Conservation (phyloP, 495 filamentous ascomycete species). For the Xanthoparmelia taractica region DNA sequence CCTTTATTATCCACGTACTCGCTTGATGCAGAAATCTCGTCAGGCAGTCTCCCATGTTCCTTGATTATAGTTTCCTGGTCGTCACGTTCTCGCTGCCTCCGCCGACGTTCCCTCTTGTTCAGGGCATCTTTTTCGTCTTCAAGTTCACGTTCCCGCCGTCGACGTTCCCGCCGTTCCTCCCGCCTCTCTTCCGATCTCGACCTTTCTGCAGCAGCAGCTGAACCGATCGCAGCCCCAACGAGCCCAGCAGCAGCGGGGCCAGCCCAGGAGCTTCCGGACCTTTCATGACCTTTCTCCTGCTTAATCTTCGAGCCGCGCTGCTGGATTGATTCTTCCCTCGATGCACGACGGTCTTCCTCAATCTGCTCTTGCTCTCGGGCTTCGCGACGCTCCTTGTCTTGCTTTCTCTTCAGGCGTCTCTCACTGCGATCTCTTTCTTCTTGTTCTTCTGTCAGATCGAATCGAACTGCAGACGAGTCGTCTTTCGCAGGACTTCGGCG, state of each 20-base stretch:
- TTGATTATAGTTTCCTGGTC: conserved; percentile 3
- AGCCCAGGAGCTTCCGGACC: conserved; percentile 29
- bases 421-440: conserved; percentile 38
- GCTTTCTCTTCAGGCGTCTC: conserved; percentile 29
- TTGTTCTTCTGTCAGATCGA: conserved; percentile 44
- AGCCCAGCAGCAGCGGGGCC: conserved; percentile 42
- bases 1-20: conserved; percentile 28
- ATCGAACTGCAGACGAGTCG: conserved; percentile 39
- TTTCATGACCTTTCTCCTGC: background rate
- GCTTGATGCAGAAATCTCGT: conserved; percentile 13
- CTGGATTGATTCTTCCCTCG: conserved; percentile 9
- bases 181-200: conserved; percentile 33
- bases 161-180: conserved; percentile 20
- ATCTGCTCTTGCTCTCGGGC: conserved; percentile 16
- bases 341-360: conserved; percentile 6
- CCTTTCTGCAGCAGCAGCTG: conserved; percentile 34
- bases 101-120: conserved; percentile 27
- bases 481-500: conserved; percentile 38
- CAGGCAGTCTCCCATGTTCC: conserved; percentile 21
- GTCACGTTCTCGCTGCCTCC: conserved; percentile 23
- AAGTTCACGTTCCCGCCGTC: conserved; percentile 27
- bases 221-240: conserved; percentile 40
- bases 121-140: conserved; percentile 24
- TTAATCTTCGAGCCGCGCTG: conserved; percentile 9
- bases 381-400: conserved; percentile 26